A percentile compares a stretch with the other conserved stretches of the same genome.
These are phyloP conservation scores for Termitomyces sp. DNA, from an alignment of 768 basidiomycete species.

Conservation along the genomic window DNA sequence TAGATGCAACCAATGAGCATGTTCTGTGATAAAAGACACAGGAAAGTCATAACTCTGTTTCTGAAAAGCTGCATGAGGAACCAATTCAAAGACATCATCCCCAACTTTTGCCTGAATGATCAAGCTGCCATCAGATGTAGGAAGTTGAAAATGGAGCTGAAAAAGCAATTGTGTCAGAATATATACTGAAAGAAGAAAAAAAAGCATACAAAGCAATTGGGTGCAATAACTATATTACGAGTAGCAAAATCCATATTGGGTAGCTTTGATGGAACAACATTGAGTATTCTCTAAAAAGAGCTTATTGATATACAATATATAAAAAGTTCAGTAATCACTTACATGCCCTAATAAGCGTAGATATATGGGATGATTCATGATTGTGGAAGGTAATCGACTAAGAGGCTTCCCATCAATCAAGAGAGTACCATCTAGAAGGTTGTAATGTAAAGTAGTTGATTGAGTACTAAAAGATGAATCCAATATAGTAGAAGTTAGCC, in stretches of 20 bases:
- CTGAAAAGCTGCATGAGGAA: not conserved
- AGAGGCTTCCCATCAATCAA: not conserved
- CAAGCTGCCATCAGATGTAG: conserved; percentile 12
- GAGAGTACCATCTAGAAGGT: not conserved
- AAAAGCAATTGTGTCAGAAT: not conserved
- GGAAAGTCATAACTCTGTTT: conserved; percentile 23
- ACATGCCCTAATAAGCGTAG: not conserved
- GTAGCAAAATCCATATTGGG: not conserved
- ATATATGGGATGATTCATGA: not conserved
- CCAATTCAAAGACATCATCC: not conserved
- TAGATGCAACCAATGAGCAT: conserved; percentile 29
- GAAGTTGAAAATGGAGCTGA: conserved; percentile 26
- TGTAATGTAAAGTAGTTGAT: not conserved
- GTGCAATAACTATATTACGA: not conserved
- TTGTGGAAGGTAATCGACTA: not conserved
- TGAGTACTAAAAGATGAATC: not conserved
- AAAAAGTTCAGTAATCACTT: not conserved
- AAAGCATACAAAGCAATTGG: not conserved
- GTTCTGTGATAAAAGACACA: conserved; percentile 18
- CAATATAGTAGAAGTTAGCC: not conserved
- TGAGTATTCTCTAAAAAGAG: not conserved
- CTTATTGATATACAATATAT: not conserved
- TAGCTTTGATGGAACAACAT: not conserved
- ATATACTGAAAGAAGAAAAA: not conserved
- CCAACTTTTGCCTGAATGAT: conserved; percentile 23